Percentiles rank a stretch among this genome's conserved stretches.
Evolutionary conservation across 1,284 basidiomycete species (phyloP).

Genomic region (Ganoderma sinense): DNA sequence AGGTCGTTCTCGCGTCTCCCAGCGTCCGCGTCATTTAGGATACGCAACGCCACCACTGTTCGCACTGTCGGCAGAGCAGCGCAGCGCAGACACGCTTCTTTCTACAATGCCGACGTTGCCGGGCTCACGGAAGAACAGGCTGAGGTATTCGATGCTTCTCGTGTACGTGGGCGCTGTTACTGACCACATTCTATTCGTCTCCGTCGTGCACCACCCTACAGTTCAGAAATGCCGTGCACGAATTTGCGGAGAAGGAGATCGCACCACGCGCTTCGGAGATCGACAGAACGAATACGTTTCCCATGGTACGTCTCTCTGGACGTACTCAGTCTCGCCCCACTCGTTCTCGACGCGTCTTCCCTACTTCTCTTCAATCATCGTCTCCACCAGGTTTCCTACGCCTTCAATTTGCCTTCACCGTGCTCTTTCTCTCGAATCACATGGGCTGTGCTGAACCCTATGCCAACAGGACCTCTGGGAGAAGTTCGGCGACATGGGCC

Average conservation of each 20-base stretch:
- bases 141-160: slow-evolving; percentile 60
- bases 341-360: background rate
- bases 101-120: slow-evolving; percentile 80
- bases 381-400: background rate
- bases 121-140: slow-evolving; percentile 87
- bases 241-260: slow-evolving; percentile 83
- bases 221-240: slow-evolving; percentile 82
- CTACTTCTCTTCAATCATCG: background rate
- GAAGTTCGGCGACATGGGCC: slow-evolving; percentile 88
- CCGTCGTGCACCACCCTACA: slow-evolving; percentile 39
- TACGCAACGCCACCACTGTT: slow-evolving; percentile 2
- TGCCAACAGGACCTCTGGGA: slow-evolving; percentile 81
- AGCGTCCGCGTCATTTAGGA: background rate
- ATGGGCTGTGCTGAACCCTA: slow-evolving; percentile 3
- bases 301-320: slow-evolving; percentile 53
- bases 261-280: slow-evolving; percentile 86
- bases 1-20: slow-evolving; percentile 10
- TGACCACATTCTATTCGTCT: background rate
- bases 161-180: background rate
- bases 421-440: background rate
- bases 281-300: slow-evolving; percentile 84
- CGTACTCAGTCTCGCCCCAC: background rate
- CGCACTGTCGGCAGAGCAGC: background rate
- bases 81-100: slow-evolving; percentile 54
- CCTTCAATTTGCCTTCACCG: background rate